A percentile compares a stretch with the other conserved stretches of the same genome.
phyloP scores from a whole-genome alignment of 495 filamentous ascomycete species.

The Podospora sp. region DNA sequence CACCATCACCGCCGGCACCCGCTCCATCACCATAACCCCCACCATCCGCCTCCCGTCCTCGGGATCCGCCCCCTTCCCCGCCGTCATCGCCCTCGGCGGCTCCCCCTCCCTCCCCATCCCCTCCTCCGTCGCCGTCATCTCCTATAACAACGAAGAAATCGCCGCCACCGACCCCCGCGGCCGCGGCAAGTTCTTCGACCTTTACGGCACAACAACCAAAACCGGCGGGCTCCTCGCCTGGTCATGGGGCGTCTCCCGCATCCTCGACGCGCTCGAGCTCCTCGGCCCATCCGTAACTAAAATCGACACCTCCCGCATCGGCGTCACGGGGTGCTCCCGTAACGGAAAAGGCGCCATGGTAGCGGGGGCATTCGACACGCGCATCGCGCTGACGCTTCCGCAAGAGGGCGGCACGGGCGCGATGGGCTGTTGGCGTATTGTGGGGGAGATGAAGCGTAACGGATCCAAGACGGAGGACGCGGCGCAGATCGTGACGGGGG shows the following conservation, averaged over 20 bases:
- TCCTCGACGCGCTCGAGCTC: constrained; percentile 50
- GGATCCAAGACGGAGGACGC: constrained; percentile 48
- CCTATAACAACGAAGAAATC: constrained; percentile 44
- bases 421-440: constrained; percentile 51
- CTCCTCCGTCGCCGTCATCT: constrained; percentile 44
- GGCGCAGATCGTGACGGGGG: constrained; percentile 48
- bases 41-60: background rate
- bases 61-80: constrained; percentile 40
- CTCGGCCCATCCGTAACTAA: constrained; percentile 34
- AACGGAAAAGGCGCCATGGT: constrained; percentile 57
- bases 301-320: constrained; percentile 44
- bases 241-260: constrained; percentile 52
- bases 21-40: background rate
- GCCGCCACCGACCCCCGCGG: constrained; percentile 41
- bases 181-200: constrained; percentile 49
- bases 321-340: constrained; percentile 53
- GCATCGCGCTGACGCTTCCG: constrained; percentile 50
- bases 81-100: constrained; percentile 46
- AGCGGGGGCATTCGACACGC: constrained; percentile 49
- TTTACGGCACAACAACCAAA: constrained; percentile 44
- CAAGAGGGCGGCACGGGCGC: constrained; percentile 56
- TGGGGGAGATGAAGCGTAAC: constrained; percentile 39
- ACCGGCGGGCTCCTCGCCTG: constrained; percentile 50
- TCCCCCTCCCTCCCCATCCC: constrained; percentile 41
- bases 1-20: background rate